phyloP scores from a whole-genome alignment of 352 stramenopile genomes.

The Hyaloperonospora brassicae region DNA sequence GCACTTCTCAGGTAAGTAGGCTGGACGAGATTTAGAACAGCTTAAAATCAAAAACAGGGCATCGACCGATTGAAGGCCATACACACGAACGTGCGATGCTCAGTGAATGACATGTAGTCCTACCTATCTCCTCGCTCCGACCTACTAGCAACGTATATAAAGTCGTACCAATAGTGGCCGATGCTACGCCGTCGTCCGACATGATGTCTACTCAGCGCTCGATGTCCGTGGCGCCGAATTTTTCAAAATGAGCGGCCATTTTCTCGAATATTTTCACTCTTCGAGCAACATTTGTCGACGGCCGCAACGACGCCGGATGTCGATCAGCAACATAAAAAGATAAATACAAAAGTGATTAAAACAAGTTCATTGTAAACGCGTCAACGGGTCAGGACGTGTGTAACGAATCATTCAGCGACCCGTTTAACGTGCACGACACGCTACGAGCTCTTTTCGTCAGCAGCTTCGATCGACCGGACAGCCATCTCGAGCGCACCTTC shows the following conservation, averaged over 20 bases:
- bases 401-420: neutral
- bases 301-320: too few relatives aligned
- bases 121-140: conserved; percentile 14
- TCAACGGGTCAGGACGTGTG: neutral
- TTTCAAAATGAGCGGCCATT: conserved; percentile 12
- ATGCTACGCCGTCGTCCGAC: conserved; percentile 22
- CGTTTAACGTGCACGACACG: too few relatives aligned
- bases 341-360: neutral
- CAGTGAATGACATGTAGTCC: conserved; percentile 14
- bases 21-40: too few relatives aligned
- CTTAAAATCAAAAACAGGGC: too few relatives aligned
- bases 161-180: conserved; percentile 27
- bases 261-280: conserved; percentile 11
- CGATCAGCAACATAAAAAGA: neutral
- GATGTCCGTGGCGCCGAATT: conserved; percentile 11
- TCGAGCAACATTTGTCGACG: conserved; percentile 4
- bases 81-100: conserved; percentile 3
- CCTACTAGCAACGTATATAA: conserved; percentile 29
- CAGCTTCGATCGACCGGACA: conserved; percentile 41
- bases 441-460: conserved; percentile 21
- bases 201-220: conserved; percentile 8
- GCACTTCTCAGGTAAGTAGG: too few relatives aligned
- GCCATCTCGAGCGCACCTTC: conserved; percentile 95
- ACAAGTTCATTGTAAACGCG: too few relatives aligned
- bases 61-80: neutral